Evolutionary conservation across 2,329 filamentous ascomycete species (phyloP), one percentile per base, ranked within the genome.

Genomic region (Nemania abortiva): DNA sequence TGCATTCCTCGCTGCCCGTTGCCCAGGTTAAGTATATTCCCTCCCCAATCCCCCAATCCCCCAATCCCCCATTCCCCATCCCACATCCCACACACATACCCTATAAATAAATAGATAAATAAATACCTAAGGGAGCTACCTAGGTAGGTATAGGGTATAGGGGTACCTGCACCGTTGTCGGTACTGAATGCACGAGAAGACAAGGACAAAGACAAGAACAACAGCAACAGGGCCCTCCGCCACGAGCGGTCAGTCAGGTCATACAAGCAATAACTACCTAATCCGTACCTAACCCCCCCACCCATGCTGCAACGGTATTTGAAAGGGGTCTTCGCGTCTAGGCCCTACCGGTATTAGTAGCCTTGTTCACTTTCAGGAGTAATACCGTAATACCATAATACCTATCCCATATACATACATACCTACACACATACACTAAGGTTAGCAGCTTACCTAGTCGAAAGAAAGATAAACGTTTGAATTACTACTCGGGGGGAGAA

Each of bases 271-370:
- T 4, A 5, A 45, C 6, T 45, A 45, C 11, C 15, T 3, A 49
- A 20, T 49, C n/a, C 18, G n/a, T n/a, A n/a, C n/a, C n/a, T n/a
- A n/a, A n/a, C 6, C 13, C 18, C n/a, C 53, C 53, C 65, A 58
- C 47, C 55, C 56, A n/a, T 50, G 37, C 6, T 15, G 15, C 22
- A 53, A 20, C 58, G 37, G 50, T 20, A 61, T 22, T 34, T 39
- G 42, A 45, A 53, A 65, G 52, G 57, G 50, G 49, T 7, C 55
- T 66, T 54, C 54, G 45, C 47, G 31, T 67, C 65, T 58, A 63
- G 60, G 53, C 65, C 65, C 57, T 66, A 56, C n/a, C n/a, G n/a
- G n/a, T 66, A 50, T 50, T 61, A 18, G 34, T 61, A 56, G 56
- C 22, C 4, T 15, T 55, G 56, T 27, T 34, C 39, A 39, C 42